Conservation (phyloP, 768 basidiomycete species). For the Chalciporus chontae region DNA sequence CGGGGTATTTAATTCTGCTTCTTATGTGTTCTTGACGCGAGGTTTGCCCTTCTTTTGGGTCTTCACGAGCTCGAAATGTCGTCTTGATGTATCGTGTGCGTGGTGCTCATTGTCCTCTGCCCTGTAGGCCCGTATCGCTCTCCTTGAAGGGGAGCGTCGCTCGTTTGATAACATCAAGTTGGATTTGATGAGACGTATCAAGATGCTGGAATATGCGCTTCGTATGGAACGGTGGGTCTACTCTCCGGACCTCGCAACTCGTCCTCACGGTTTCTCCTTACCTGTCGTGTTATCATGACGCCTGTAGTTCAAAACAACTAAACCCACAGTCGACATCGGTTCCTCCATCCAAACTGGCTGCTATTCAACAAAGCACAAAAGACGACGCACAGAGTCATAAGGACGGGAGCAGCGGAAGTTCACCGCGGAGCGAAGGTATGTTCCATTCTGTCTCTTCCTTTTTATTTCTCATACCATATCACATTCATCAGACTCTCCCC, state of each 20-base stretch:
- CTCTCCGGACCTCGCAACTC: constrained; percentile 1
- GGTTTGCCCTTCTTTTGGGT: background rate
- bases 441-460: background rate
- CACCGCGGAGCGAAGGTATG: constrained; percentile 80
- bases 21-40: background rate
- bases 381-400: constrained; percentile 73
- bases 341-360: constrained; percentile 62
- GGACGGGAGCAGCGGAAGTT: constrained; percentile 77
- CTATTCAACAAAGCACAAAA: constrained; percentile 61
- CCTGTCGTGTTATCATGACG: constrained; percentile 14
- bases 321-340: constrained; percentile 50
- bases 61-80: background rate
- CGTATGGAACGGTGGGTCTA: constrained; percentile 85
- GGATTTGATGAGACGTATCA: constrained; percentile 93
- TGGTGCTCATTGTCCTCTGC: constrained; percentile 13
- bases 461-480: constrained; percentile 4
- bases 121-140: constrained; percentile 88
- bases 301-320: constrained; percentile 74
- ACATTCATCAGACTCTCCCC: constrained; percentile 60
- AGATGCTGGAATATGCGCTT: constrained; percentile 98
- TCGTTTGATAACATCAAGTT: constrained; percentile 97
- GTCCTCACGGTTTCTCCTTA: constrained; percentile 10
- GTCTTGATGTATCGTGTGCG: background rate
- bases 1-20: background rate
- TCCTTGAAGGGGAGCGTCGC: constrained; percentile 94